A percentile compares a stretch with the other conserved stretches of the same genome.
phyloP scores from a whole-genome alignment of 306 rosid species.

The Ziziphus jujuba region DNA sequence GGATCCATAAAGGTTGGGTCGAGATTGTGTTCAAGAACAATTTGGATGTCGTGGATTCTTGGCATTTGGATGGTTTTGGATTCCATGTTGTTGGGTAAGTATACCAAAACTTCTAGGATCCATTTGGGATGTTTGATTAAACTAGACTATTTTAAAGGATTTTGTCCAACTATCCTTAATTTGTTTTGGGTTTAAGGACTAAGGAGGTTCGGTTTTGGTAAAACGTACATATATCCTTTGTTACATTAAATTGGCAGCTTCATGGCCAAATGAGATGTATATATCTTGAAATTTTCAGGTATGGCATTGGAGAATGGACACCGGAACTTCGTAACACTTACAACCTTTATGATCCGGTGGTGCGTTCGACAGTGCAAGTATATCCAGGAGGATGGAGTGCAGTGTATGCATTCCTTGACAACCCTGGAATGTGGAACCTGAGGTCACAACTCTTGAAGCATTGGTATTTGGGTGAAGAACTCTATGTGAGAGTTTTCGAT shows the following conservation, averaged over 20 bases:
- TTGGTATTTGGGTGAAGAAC: constrained; percentile 78
- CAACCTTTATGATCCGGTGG: constrained; percentile 43
- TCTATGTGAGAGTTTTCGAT: constrained; percentile 64
- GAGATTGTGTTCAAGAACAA: constrained; percentile 64
- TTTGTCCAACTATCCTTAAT: no score
- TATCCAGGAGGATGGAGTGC: constrained; percentile 66
- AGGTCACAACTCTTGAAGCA: constrained; percentile 65
- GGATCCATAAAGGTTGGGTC: constrained; percentile 63
- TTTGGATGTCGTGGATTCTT: constrained; percentile 50
- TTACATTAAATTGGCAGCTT: no score
- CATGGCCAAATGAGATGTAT: no score
- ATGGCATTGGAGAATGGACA: constrained; percentile 47
- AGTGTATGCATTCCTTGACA: constrained; percentile 77
- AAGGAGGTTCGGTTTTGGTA: no score
- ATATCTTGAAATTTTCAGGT: constrained; percentile 17
- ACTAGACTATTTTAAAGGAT: no score
- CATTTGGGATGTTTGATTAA: no score
- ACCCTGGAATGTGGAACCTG: constrained; percentile 89
- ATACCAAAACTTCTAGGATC: neutral
- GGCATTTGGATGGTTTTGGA: constrained; percentile 85
- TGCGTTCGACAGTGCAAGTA: constrained; percentile 48
- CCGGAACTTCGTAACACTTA: constrained; percentile 25
- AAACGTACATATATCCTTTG: no score
- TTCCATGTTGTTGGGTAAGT: constrained; percentile 71
- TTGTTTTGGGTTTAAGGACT: no score